Evolutionary conservation across 192 early-diverging fungal species (phyloP).

Genomic region (Tieghemiomyces parasiticus): DNA sequence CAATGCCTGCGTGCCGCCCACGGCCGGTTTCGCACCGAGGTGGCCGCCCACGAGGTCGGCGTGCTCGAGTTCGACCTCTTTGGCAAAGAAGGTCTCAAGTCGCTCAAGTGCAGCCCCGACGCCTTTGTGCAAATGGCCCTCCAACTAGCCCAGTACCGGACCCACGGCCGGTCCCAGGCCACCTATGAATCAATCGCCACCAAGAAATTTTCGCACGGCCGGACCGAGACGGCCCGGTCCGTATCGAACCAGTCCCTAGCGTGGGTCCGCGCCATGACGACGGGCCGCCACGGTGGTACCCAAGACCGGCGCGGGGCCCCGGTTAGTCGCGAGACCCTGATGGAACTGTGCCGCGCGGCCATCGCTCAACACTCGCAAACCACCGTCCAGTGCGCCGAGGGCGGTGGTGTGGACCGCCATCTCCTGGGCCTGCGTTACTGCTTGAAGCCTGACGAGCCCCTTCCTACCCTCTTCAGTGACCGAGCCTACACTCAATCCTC

Average conservation of each 20-base stretch:
- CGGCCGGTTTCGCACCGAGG: slow-evolving; percentile 45
- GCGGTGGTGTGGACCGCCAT: slow-evolving; percentile 52
- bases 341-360: slow-evolving; percentile 33
- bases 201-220: slow-evolving; percentile 44
- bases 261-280: slow-evolving; percentile 38
- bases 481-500: slow-evolving; percentile 33
- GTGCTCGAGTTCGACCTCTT: slow-evolving; percentile 56
- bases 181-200: slow-evolving; percentile 64
- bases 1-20: slow-evolving; percentile 37
- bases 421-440: slow-evolving; percentile 44
- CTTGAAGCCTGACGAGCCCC: slow-evolving; percentile 24
- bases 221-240: slow-evolving; percentile 64
- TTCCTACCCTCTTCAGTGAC: slow-evolving; percentile 31
- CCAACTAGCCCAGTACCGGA: slow-evolving; percentile 56
- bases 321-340: slow-evolving; percentile 26
- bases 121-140: slow-evolving; percentile 64
- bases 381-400: slow-evolving; percentile 38
- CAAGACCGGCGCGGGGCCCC: slow-evolving; percentile 27
- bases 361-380: slow-evolving; percentile 30
- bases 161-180: slow-evolving; percentile 38
- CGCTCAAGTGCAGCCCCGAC: slow-evolving; percentile 37
- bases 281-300: slow-evolving; percentile 17
- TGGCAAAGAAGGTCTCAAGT: slow-evolving; percentile 57
- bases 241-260: slow-evolving; percentile 38
- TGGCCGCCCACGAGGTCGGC: slow-evolving; percentile 44